Base-by-base conservation (phyloP, 1,284 basidiomycete species). In the Pterula multifida region DNA sequence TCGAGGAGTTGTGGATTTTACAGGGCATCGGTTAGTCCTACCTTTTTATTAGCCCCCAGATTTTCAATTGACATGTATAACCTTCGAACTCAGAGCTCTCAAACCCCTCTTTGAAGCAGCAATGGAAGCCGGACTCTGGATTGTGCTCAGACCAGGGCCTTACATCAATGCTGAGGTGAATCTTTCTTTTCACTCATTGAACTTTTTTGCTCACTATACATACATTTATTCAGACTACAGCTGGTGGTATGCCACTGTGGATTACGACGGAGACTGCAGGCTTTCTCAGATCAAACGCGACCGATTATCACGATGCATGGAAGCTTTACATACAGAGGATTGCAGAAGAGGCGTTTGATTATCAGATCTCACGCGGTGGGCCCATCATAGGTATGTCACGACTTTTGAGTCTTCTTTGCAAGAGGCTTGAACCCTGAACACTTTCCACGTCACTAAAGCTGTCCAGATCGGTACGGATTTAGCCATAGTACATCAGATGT, bases 121-220 rank as follows among this genome's bases (percentile, higher is more conserved):
- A 1, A 76, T 70, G 56, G 76, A 71, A 26, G 76, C 73, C 19
- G 83, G 82, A 0, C 62, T 85, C 9, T 82, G 78, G 68, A 67
- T 85, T 39, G 75, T 84, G 46, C 65, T 82, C 48, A 70, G 83
- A 42, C 83, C 83, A 50, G 11, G 19, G 28, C 54, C 65, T 62
- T 82, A 89, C 61, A 89, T 89, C 66, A 87, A 86, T 55, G 84
- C 85, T 0, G 88, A 91, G 62, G 87, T 85, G 0, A 81, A 81
- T 0, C 28, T 15, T 15, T 32, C 15, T 6, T 15, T 32, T 32
- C 6, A 32, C 28, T 15, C 15, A 32, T 15, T 32, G 6, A 32
- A 32, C 28, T 6, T 32, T 32, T 32, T 15, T 32, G 28, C n/a
- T n/a, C n/a, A n/a, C n/a, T n/a, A n/a, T n/a, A n/a, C n/a, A n/a